phyloP scores from a whole-genome alignment of 2,329 filamentous ascomycete species.

The Colletotrichum paranaense region DNA sequence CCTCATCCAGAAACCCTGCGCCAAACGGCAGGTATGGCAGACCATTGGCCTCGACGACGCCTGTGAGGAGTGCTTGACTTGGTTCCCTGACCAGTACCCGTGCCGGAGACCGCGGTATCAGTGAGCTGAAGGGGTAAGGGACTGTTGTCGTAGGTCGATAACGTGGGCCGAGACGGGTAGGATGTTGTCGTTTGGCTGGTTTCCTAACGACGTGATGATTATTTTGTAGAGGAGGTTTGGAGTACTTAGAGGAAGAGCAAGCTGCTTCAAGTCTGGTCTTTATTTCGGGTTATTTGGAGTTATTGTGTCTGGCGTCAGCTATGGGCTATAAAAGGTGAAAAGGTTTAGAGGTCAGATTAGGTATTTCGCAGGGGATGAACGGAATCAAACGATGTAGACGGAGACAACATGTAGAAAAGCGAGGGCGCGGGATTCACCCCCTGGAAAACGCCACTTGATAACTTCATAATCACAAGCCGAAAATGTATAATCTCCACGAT shows the following conservation, averaged over 20 bases:
- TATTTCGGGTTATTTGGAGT: not conserved
- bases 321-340: not conserved
- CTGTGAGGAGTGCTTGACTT: slow-evolving; percentile 48
- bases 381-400: not conserved
- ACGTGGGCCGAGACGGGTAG: too few species aligned
- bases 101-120: slow-evolving; percentile 22
- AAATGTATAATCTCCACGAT: not conserved
- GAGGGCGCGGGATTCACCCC: not conserved
- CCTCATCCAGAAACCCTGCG: slow-evolving; percentile 50
- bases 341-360: too few species aligned
- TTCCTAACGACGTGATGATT: not conserved
- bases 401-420: not conserved
- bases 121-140: not conserved
- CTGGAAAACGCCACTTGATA: not conserved
- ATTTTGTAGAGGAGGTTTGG: not conserved
- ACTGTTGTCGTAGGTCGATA: not conserved
- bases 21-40: slow-evolving; percentile 48
- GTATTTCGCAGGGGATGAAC: not conserved
- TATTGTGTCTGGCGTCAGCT: not conserved
- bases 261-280: not conserved
- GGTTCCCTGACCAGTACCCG: slow-evolving; percentile 42
- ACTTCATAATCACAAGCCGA: not conserved
- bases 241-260: not conserved
- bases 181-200: not conserved
- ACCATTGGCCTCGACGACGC: slow-evolving; percentile 48